phyloP scores from a whole-genome alignment of 129 eudicot genomes.

The Calendula officinalis region DNA sequence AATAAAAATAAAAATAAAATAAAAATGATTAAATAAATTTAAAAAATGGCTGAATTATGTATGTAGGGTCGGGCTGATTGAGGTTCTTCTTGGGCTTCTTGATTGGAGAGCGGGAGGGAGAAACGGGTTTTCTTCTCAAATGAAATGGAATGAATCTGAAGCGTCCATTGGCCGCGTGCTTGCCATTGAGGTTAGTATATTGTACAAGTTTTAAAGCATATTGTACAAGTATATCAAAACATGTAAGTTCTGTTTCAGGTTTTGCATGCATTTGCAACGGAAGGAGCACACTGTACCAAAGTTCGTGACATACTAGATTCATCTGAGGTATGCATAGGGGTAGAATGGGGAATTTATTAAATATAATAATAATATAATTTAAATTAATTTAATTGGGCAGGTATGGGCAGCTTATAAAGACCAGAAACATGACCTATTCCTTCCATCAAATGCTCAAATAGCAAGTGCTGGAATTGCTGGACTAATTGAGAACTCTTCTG shows the following conservation, averaged over 20 bases:
- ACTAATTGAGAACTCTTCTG: constrained; percentile 70
- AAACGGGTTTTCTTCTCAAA: constrained; percentile 76
- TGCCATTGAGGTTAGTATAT: constrained; percentile 98
- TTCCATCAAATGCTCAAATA: constrained; percentile 93
- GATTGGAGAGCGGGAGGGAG: constrained; percentile 99
- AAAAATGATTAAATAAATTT: too few species aligned
- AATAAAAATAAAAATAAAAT: too few species aligned
- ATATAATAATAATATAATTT: too few species aligned
- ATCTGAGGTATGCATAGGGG: constrained; percentile 47
- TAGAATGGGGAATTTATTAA: too few species aligned
- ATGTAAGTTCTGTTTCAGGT: constrained; percentile 70
- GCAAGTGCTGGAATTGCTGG: constrained; percentile 98
- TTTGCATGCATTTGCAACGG: constrained; percentile 88
- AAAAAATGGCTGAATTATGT: too few species aligned
- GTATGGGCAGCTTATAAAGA: constrained; percentile 98
- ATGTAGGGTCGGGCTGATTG: constrained; percentile 96
- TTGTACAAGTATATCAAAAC: too few species aligned
- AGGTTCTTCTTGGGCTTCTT: constrained; percentile 97
- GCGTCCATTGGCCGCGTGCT: constrained; percentile 98
- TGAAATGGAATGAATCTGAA: constrained; percentile 99
- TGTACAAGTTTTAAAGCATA: too few species aligned
- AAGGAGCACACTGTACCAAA: constrained; percentile 76
- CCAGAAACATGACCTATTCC: constrained; percentile 95
- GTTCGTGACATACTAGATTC: constrained; percentile 74
- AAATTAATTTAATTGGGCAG: constrained; percentile 45